A percentile compares a stretch with the other conserved stretches of the same genome.
Conservation (phyloP, 306 rosid genomes). For the Acmispon strigosus region DNA sequence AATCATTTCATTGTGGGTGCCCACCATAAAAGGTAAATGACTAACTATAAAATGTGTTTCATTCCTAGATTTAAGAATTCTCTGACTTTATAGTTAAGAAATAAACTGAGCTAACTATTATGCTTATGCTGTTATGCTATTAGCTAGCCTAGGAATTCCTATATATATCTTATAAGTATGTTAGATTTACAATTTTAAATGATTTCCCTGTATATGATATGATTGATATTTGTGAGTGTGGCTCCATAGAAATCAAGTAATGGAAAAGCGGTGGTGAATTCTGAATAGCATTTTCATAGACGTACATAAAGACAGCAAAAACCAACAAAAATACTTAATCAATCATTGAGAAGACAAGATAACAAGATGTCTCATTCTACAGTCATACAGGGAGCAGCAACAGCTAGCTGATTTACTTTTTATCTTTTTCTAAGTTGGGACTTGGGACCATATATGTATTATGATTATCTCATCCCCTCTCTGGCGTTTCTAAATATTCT, state of each 20-base stretch:
- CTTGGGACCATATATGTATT: conserved; percentile 11
- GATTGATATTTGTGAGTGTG: neutral
- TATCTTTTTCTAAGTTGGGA: neutral
- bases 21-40: no score
- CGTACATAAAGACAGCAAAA: neutral
- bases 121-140: no score
- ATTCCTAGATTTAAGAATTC: no score
- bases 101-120: no score
- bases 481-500: neutral
- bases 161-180: no score
- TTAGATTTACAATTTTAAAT: no score
- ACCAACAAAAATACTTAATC: neutral
- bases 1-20: no score
- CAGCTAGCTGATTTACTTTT: neutral
- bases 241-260: neutral
- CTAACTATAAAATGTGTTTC: no score
- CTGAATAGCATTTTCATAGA: neutral
- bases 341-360: neutral
- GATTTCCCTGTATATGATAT: no score
- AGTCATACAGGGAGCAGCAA: neutral
- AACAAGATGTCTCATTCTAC: conserved; percentile 12
- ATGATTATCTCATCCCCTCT: conserved; percentile 15
- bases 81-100: no score
- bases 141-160: no score
- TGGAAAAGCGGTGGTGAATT: neutral